Base-by-base conservation (phyloP, 345 rosid species). In the Aegle marmelos region DNA sequence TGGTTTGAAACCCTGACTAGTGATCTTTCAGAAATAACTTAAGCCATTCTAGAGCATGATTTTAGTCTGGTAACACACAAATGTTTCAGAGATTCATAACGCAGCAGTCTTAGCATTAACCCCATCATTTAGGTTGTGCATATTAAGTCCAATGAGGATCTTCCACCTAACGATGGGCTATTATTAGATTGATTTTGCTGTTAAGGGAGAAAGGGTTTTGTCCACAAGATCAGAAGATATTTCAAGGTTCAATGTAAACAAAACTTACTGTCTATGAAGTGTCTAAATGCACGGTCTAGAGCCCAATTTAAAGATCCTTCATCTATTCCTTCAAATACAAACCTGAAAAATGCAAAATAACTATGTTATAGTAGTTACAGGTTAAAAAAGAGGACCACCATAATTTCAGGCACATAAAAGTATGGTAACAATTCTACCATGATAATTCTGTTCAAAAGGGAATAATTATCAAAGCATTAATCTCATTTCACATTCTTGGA, bases 251-350 rank as follows among this genome's bases (percentile, higher is more conserved):
- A 2, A 10, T 22, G 6, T 4, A 7, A 30, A 25, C 33, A 57
- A 31, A 53, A 79, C 92, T 84, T 84, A 89, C 92, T 86, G 28
- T 72, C 79, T 80, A 76, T 81, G 63, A 81, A 87, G 73, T 73
- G 78, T 63, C 85, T 45, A 84, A 89, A 86, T 79, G 92, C 90
- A 34, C 90, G 88, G 59, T 84, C 85, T 25, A 89, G 84, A 72
- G 92, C 87, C 68, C 79, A 60, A 73, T 83, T 73, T 27, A 87
- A 76, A 72, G 92, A 89, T 74, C 87, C 88, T 83, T 84, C 89
- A 78, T 87, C 92, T 80, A 87, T 89, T 78, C 92, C 92, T 76
- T 89, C 88, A 48, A 89, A 87, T 31, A 80, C 86, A 77, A 86
- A 89, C 87, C 91, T 88, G 80, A 68, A 19, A 45, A 67, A 77